Percentiles rank a stretch among this genome's conserved stretches.
Conservation (phyloP, 352 stramenopile species). For the Globisporangium polare region DNA sequence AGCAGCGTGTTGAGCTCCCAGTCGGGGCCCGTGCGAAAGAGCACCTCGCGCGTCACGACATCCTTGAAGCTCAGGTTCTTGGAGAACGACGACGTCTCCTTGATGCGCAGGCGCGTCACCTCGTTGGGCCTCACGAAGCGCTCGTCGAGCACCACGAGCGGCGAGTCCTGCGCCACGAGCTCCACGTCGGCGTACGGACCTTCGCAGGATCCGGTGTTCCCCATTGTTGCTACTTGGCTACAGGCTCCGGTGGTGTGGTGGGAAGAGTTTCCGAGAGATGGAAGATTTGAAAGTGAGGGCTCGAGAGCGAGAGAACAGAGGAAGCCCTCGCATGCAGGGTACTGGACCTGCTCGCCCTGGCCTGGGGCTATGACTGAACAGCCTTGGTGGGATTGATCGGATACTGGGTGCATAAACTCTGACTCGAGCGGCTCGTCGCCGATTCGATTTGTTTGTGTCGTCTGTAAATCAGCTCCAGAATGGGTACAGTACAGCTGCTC, state of each 20-base stretch:
- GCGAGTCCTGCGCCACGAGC: neutral
- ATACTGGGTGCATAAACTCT: no score
- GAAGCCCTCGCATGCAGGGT: no score
- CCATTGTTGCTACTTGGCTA: neutral
- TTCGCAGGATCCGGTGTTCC: neutral
- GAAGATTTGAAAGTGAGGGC: neutral
- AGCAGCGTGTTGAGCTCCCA: conserved; percentile 5
- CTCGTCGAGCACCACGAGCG: neutral
- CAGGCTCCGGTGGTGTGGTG: neutral
- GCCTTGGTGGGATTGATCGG: no score
- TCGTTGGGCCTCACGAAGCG: neutral
- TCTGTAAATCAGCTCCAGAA: no score
- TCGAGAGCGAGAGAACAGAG: no score
- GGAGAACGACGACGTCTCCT: conserved; percentile 2
- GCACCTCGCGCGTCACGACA: neutral
- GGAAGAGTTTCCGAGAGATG: neutral
- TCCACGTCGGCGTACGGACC: neutral
- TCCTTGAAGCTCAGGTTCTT: conserved; percentile 9
- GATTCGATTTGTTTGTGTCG: no score
- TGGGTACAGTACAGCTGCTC: no score
- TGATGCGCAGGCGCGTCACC: neutral
- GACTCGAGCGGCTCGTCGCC: no score
- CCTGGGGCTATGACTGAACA: no score
- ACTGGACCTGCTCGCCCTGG: no score
- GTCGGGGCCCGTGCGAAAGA: conserved; percentile 2